phyloP scores from a whole-genome alignment of 768 basidiomycete species.

The Amanita inopinata region DNA sequence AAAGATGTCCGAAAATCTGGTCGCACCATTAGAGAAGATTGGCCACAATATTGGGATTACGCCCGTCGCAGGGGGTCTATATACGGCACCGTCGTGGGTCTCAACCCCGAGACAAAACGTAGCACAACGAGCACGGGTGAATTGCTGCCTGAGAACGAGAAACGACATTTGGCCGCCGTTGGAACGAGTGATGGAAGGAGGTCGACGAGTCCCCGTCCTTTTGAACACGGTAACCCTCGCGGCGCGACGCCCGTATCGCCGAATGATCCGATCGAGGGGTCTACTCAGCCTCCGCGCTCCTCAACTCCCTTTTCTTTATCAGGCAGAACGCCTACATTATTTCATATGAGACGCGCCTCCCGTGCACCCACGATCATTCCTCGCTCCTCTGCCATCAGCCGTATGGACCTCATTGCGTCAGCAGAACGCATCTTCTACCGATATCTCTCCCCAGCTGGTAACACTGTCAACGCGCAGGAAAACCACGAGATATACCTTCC shows the following conservation, averaged over 20 bases:
- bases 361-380: constrained; percentile 93
- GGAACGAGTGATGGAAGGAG: constrained; percentile 31
- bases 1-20: constrained; percentile 97
- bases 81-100: constrained; percentile 82
- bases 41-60: constrained; percentile 97
- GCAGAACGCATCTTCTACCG: constrained; percentile 95
- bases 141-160: constrained; percentile 60
- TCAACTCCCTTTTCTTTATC: constrained; percentile 74
- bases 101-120: constrained; percentile 63
- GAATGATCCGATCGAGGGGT: constrained; percentile 21
- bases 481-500: constrained; percentile 99
- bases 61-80: constrained; percentile 88
- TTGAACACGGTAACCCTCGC: constrained; percentile 36
- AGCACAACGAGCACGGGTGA: constrained; percentile 79
- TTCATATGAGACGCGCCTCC: constrained; percentile 68
- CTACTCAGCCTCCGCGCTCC: constrained; percentile 37
- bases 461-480: constrained; percentile 67
- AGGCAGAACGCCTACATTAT: constrained; percentile 67
- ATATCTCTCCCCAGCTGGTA: constrained; percentile 80
- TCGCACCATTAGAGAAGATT: constrained; percentile 87
- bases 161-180: constrained; percentile 42
- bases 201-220: constrained; percentile 51
- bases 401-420: constrained; percentile 80
- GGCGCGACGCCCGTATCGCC: constrained; percentile 45
- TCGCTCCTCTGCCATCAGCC: constrained; percentile 82